phyloP scores from a whole-genome alignment of 768 basidiomycete genomes.

The Suillus americanus region DNA sequence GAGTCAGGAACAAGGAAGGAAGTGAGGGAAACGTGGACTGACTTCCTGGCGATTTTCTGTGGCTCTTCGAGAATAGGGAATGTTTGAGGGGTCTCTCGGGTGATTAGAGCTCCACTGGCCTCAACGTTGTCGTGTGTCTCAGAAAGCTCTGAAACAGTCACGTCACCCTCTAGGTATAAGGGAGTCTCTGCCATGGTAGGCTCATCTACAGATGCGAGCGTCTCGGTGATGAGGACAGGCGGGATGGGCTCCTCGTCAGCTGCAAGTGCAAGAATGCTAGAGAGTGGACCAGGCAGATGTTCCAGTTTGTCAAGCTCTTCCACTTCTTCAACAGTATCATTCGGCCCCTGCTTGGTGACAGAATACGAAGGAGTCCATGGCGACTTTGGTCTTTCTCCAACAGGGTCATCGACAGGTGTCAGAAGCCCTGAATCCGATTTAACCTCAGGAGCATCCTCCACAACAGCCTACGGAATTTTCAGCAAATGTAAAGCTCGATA shows the following conservation, averaged over 20 bases:
- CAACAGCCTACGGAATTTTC: background rate
- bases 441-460: background rate
- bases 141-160: background rate
- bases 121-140: background rate
- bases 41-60: slow-evolving; percentile 12
- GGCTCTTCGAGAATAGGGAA: slow-evolving; percentile 18
- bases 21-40: slow-evolving; percentile 5
- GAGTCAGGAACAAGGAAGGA: slow-evolving; percentile 6
- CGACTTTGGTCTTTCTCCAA: slow-evolving; percentile 28
- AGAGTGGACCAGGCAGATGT: slow-evolving; percentile 2
- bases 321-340: slow-evolving; percentile 10
- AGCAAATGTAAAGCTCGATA: background rate
- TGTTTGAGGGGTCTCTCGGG: slow-evolving; percentile 6
- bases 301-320: slow-evolving; percentile 11
- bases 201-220: slow-evolving; percentile 1
- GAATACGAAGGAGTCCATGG: slow-evolving; percentile 39
- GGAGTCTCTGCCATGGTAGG: slow-evolving; percentile 1
- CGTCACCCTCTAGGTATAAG: background rate
- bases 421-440: slow-evolving; percentile 1
- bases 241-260: background rate
- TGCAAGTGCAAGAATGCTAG: background rate
- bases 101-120: background rate
- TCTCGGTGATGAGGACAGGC: slow-evolving; percentile 6
- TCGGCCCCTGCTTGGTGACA: slow-evolving; percentile 32
- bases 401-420: slow-evolving; percentile 2